phyloP scores from a whole-genome alignment of 2,329 filamentous ascomycete species.

The Rhynchosporium graminicola region DNA sequence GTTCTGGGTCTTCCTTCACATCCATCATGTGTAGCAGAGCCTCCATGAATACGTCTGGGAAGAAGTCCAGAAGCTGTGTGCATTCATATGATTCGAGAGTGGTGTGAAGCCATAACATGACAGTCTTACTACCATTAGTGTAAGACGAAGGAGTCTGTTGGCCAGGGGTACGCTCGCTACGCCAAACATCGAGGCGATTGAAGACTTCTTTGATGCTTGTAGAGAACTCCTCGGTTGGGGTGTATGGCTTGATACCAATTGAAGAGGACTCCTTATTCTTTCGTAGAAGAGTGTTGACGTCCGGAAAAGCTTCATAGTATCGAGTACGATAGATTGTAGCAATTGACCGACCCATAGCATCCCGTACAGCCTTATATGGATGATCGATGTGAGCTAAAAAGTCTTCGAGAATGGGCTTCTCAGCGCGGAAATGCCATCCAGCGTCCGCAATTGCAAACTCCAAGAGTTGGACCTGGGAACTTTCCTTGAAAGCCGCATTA shows the following conservation, averaged over 20 bases:
- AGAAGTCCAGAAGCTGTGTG: constrained; percentile 86
- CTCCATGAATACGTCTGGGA: constrained; percentile 84
- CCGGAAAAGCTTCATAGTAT: constrained; percentile 90
- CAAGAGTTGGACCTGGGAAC: constrained; percentile 88
- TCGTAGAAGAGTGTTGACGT: constrained; percentile 73
- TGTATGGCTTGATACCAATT: constrained; percentile 81
- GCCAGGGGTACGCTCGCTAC: constrained; percentile 77
- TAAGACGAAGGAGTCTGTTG: constrained; percentile 94
- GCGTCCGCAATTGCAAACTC: constrained; percentile 85
- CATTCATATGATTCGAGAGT: constrained; percentile 92
- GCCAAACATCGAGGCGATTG: constrained; percentile 79
- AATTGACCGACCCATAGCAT: constrained; percentile 88
- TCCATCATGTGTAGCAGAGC: constrained; percentile 99
- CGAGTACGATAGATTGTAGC: constrained; percentile 86
- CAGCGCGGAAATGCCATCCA: constrained; percentile 94
- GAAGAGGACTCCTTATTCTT: constrained; percentile 78
- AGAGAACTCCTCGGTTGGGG: constrained; percentile 72
- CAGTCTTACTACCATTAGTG: constrained; percentile 94
- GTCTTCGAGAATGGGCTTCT: constrained; percentile 83
- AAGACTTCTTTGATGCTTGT: constrained; percentile 76
- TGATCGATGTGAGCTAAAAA: constrained; percentile 93
- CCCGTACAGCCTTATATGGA: constrained; percentile 95
- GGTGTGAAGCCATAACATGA: constrained; percentile 90
- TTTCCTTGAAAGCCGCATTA: constrained; percentile 98
- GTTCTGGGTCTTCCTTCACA: constrained; percentile 95